Conservation (phyloP, 805 yeast species). For the Hanseniaspora meyeri region DNA sequence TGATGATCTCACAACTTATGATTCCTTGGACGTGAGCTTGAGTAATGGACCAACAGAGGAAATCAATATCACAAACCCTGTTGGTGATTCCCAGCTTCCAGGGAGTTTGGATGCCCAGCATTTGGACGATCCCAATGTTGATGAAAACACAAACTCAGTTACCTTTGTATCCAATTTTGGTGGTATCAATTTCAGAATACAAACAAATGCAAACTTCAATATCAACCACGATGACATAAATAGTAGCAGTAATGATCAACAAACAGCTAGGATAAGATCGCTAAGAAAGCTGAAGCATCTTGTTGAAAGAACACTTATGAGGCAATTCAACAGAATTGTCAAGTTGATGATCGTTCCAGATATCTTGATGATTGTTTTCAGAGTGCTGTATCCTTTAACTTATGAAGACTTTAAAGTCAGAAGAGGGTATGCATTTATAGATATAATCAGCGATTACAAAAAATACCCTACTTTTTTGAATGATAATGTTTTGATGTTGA, state of each 20-base stretch:
- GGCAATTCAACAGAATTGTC: constrained; percentile 21
- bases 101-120: neutral
- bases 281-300: neutral
- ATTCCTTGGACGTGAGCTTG: neutral
- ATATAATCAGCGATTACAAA: constrained; percentile 23
- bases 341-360: constrained; percentile 24
- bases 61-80: neutral
- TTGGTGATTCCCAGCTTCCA: constrained; percentile 7
- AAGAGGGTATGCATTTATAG: constrained; percentile 25
- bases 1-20: neutral
- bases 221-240: neutral
- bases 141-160: constrained; percentile 1
- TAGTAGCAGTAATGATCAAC: neutral
- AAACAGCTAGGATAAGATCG: neutral
- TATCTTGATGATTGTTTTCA: constrained; percentile 19
- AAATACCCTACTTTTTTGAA: constrained; percentile 20
- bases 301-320: constrained; percentile 14
- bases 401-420: constrained; percentile 26
- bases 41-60: neutral
- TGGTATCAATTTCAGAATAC: constrained; percentile 12
- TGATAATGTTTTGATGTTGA: constrained; percentile 26
- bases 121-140: neutral
- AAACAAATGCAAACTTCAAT: constrained; percentile 10
- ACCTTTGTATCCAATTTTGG: constrained; percentile 8
- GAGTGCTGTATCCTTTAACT: constrained; percentile 26